Evolutionary conservation across 495 filamentous ascomycete genomes (phyloP).

Genomic region (Rusavskia elegans): DNA sequence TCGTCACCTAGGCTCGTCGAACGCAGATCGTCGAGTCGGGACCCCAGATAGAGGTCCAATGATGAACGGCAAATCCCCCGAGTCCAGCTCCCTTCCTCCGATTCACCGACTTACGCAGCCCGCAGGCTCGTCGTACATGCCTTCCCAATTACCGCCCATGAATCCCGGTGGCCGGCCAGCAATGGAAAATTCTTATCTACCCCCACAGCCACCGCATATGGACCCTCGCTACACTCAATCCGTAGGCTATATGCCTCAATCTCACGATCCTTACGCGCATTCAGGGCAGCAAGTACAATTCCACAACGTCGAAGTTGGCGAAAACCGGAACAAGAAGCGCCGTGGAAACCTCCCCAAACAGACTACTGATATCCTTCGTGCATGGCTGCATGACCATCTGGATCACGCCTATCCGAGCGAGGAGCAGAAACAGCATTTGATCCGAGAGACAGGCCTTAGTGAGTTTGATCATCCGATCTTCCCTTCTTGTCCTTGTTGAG

Average conservation of each 20-base stretch:
- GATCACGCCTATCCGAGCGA: slow-evolving; percentile 79
- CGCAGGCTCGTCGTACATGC: background rate
- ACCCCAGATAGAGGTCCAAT: background rate
- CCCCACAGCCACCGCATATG: background rate
- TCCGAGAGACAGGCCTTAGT: slow-evolving; percentile 50
- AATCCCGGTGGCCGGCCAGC: background rate
- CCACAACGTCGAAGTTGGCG: slow-evolving; percentile 17
- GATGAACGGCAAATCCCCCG: background rate
- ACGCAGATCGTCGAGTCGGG: background rate
- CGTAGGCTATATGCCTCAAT: background rate
- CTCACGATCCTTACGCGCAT: background rate
- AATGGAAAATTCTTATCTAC: background rate
- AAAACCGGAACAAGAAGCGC: slow-evolving; percentile 39
- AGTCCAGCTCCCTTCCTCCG: background rate
- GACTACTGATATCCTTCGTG: slow-evolving; percentile 63
- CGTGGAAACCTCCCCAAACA: slow-evolving; percentile 80
- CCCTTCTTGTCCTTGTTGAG: too few species aligned
- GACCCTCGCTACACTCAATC: background rate
- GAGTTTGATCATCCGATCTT: background rate
- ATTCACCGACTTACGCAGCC: background rate
- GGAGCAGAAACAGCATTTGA: slow-evolving; percentile 75
- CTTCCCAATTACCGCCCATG: background rate
- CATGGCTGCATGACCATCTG: slow-evolving; percentile 64
- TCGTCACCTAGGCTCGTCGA: background rate
- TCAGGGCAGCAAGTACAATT: background rate